Evolutionary conservation across 2,329 filamentous ascomycete species (phyloP).

Genomic region (Penicillium sp.): DNA sequence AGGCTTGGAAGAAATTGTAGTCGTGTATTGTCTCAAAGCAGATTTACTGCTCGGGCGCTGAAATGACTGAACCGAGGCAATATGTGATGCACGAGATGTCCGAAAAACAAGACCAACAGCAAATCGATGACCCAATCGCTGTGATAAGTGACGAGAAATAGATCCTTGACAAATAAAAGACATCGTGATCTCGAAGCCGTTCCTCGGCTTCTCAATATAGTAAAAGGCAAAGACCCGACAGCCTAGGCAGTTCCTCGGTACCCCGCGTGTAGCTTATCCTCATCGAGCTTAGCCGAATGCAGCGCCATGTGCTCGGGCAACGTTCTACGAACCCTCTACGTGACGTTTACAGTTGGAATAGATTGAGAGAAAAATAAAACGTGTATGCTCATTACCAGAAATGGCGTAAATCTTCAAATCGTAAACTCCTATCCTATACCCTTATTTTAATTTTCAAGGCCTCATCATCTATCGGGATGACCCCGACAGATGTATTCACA

Average conservation of each 20-base stretch:
- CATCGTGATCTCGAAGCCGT: constrained; percentile 8
- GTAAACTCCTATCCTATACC: constrained; percentile 35
- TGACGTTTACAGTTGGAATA: neutral
- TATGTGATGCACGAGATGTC: neutral
- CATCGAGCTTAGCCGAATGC: constrained; percentile 20
- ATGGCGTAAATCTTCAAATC: constrained; percentile 28
- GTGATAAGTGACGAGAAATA: constrained; percentile 4
- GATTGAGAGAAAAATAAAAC: constrained; percentile 9
- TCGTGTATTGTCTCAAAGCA: constrained; percentile 16
- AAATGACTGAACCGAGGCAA: neutral
- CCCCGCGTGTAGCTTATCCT: constrained; percentile 25
- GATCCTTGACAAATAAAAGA: constrained; percentile 4
- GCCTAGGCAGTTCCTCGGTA: constrained; percentile 27
- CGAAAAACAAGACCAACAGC: neutral
- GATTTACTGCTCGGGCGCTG: neutral
- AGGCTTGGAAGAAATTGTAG: constrained; percentile 1
- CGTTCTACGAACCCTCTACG: neutral
- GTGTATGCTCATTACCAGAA: constrained; percentile 23
- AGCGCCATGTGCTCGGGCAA: constrained; percentile 17
- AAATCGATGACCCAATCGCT: neutral
- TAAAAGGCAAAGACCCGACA: constrained; percentile 18
- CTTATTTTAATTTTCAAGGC: constrained; percentile 33
- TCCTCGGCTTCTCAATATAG: constrained; percentile 10
- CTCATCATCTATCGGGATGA: constrained; percentile 32
- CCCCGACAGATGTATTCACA: constrained; percentile 27